Base-by-base conservation (phyloP, 805 yeast species). In the Wickerhamomyces hampshirensis region DNA sequence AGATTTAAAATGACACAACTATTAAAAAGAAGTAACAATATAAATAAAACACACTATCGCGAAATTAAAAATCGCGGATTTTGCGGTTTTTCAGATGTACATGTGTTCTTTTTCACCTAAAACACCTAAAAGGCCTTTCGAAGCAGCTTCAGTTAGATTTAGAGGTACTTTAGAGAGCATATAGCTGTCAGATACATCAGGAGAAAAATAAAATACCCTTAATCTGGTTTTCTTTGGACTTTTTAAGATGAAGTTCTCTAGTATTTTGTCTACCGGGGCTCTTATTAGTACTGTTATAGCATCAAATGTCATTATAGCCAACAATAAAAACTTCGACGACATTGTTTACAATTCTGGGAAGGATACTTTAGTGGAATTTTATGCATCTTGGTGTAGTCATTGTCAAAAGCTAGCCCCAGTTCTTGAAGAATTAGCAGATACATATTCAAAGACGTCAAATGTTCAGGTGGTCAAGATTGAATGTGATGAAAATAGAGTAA, bases 341-440 rank as follows among this genome's bases (percentile, higher is more conserved):
- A 57, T 75, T 28, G 82, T 77, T 13, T 60, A 71, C 36, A 71
- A 76, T 31, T 71, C 82, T 5, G 78, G 73, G 23, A 83, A 82
- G 68, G 82, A 79, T 50, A 73, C 89, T 8, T 69, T 87, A 43
- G 85, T 86, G 44, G 84, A 86, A 67, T 91, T 88, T 66, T 91
- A 85, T 58, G 97, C 98, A 34, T 88, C 95, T 58, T 89, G 96
- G 96, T 88, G 96, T 69, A 88, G 95, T 33, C 96, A 88, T 71
- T 87, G 96, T 71, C 86, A 86, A 71, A 85, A 73, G 58, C 71
- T 89, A 57, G 91, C 88, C 30, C 96, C 96, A 51, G 71, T 69
- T 39, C 87, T 80, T 69, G 94, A 84, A 53, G 89, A 88, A 56
- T 71, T 93, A 48, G 96, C 89, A 30, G 78, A 67, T 27, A 53